These are phyloP conservation scores for Monilinia aucupariae DNA, from an alignment of 2,329 filamentous ascomycete genomes.

Conservation along the genomic window DNA sequence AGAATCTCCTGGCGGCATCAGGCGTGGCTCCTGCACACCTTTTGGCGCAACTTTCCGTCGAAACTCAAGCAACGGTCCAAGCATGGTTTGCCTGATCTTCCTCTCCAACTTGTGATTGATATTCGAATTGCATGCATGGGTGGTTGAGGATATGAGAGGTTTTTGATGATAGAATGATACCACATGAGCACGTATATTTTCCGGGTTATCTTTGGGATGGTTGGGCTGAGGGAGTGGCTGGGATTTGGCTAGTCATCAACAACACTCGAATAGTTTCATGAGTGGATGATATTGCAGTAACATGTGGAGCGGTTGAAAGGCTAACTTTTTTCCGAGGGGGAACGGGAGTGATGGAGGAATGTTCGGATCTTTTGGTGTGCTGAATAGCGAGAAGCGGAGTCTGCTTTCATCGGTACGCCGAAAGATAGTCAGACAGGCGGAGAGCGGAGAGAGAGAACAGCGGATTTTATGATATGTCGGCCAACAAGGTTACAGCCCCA, in stretches of 20 bases:
- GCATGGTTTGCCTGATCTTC: conserved; percentile 58
- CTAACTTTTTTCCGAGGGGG: not conserved
- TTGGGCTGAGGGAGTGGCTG: conserved; percentile 2
- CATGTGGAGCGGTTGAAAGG: not conserved
- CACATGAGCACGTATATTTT: conserved; percentile 18
- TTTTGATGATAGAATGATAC: conserved; percentile 19
- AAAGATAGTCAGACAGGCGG: not conserved
- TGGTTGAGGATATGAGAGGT: conserved; percentile 11
- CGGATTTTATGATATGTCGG: not conserved
- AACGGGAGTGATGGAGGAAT: not conserved
- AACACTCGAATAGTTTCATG: not conserved
- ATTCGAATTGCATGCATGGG: conserved; percentile 11
- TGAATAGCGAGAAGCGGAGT: not conserved
- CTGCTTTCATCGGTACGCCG: not conserved
- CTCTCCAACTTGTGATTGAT: conserved; percentile 38
- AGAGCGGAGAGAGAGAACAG: not conserved
- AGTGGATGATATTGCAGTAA: conserved; percentile 18
- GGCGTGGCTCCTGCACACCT: conserved; percentile 71
- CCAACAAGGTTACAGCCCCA: not conserved
- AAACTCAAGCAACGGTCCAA: conserved; percentile 75
- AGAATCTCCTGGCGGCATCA: conserved; percentile 67
- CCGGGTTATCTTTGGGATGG: conserved; percentile 17
- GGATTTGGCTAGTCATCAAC: conserved; percentile 19
- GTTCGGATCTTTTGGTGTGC: not conserved
- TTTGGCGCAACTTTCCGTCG: conserved; percentile 67